Evolutionary conservation across 768 basidiomycete genomes (phyloP).

Genomic region (Leucocoprinus leucothites): DNA sequence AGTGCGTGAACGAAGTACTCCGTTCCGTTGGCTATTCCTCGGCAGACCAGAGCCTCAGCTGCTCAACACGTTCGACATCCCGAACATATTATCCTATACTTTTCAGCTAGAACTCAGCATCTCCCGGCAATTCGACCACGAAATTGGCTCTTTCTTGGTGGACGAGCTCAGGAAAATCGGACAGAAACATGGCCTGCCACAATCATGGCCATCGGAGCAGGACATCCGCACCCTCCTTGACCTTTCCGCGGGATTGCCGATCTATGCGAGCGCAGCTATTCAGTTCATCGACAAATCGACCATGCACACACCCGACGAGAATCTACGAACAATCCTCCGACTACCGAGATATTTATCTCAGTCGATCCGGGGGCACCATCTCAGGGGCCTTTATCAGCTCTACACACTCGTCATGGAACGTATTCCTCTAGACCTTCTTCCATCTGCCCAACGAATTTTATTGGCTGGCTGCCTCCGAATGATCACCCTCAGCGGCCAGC

Average conservation of each 20-base stretch:
- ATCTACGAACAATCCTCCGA: neutral
- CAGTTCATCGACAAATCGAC: constrained; percentile 5
- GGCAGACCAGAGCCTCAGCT: constrained; percentile 5
- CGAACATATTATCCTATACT: neutral
- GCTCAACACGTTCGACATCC: neutral
- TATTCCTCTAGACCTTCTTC: neutral
- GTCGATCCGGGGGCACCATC: neutral
- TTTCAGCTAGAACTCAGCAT: constrained; percentile 2
- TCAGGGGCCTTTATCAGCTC: neutral
- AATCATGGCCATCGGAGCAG: constrained; percentile 11
- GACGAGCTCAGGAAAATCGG: constrained; percentile 4
- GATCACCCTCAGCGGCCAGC: neutral
- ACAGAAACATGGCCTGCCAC: neutral
- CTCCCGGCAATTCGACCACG: neutral
- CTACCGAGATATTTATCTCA: neutral
- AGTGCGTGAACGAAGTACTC: neutral
- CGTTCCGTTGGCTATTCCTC: constrained; percentile 1
- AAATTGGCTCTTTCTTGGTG: constrained; percentile 5
- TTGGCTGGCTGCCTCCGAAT: neutral
- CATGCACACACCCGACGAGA: neutral
- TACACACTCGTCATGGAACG: neutral
- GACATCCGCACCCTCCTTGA: neutral
- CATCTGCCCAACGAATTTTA: neutral
- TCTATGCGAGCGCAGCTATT: constrained; percentile 1
- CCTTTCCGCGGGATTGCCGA: constrained; percentile 6